Evolutionary conservation across 306 rosid species (phyloP).

Genomic region (Corylus avellana): DNA sequence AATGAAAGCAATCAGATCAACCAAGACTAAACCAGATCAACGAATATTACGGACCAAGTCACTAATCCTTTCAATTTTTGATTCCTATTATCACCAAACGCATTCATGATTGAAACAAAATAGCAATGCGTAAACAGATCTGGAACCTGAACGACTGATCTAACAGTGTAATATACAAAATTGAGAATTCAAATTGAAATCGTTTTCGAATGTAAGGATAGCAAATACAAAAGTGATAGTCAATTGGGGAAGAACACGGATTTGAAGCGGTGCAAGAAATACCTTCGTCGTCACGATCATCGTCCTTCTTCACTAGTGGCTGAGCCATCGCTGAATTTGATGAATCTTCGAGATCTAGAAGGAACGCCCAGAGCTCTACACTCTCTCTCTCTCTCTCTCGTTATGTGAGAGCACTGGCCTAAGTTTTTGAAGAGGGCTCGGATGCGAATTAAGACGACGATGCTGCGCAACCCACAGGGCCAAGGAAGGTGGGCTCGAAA

Average conservation of each 20-base stretch:
- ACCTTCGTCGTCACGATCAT: conserved; percentile 99
- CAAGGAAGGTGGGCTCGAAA: conserved; percentile 6
- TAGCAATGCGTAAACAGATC: conserved; percentile 53
- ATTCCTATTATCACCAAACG: conserved; percentile 7
- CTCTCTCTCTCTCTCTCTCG: not conserved
- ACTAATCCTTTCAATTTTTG: conserved; percentile 31
- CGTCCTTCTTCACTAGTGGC: conserved; percentile 95
- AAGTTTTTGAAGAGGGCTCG: conserved; percentile 17
- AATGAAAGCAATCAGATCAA: conserved; percentile 35
- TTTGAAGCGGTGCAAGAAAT: conserved; percentile 8
- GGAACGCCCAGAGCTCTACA: conserved; percentile 5
- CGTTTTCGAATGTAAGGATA: conserved; percentile 32
- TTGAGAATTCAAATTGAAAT: conserved; percentile 12
- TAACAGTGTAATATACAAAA: conserved; percentile 12
- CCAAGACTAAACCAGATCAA: conserved; percentile 30
- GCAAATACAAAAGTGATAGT: not conserved
- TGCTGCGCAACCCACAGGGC: not conserved
- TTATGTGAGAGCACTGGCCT: not conserved
- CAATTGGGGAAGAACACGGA: conserved; percentile 3
- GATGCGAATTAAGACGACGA: not conserved
- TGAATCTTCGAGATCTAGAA: conserved; percentile 54
- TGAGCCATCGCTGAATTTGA: conserved; percentile 72
- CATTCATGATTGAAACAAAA: not conserved
- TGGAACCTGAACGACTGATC: conserved; percentile 41
- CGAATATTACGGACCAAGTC: conserved; percentile 23